Evolutionary conservation across 176 grass and related monocot genomes (phyloP).

Genomic region (Avena insularis): DNA sequence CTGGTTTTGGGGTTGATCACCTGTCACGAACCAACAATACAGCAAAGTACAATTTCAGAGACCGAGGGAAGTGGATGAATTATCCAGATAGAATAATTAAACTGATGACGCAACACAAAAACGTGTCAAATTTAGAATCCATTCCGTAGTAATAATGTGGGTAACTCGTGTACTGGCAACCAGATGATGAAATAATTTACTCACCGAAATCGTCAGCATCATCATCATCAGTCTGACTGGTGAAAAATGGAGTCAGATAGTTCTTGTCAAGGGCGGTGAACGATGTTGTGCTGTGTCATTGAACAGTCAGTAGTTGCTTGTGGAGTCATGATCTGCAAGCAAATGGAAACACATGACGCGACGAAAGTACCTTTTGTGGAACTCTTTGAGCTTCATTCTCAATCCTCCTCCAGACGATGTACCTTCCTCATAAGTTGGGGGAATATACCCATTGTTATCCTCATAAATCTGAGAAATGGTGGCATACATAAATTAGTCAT

Average conservation of each 20-base stretch:
- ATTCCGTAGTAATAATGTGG: not conserved
- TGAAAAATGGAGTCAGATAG: slow-evolving; percentile 98
- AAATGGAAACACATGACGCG: slow-evolving; percentile 12
- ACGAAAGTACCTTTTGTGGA: slow-evolving; percentile 81
- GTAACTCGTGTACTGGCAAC: not conserved
- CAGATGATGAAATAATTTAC: not conserved
- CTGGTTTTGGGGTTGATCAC: slow-evolving; percentile 58
- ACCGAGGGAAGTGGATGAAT: not conserved
- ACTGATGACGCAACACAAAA: not conserved
- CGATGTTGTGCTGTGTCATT: slow-evolving; percentile 77
- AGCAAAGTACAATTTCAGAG: slow-evolving; percentile 8
- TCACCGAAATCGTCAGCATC: slow-evolving; percentile 80
- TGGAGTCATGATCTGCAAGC: not conserved
- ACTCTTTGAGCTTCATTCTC: slow-evolving; percentile 94
- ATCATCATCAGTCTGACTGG: slow-evolving; percentile 81
- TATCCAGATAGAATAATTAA: not conserved
- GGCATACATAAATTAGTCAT: slow-evolving; percentile 30
- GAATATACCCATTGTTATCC: slow-evolving; percentile 79
- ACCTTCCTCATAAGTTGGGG: slow-evolving; percentile 78
- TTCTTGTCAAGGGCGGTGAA: slow-evolving; percentile 97
- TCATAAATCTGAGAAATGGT: slow-evolving; percentile 66
- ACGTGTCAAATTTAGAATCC: slow-evolving; percentile 7
- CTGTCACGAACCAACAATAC: slow-evolving; percentile 38
- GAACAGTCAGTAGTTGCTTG: slow-evolving; percentile 24
- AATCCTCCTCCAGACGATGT: slow-evolving; percentile 80